Evolutionary conservation across 108 stramenopile genomes (phyloP).

Genomic region (Pseudonitzschia delicatissima): DNA sequence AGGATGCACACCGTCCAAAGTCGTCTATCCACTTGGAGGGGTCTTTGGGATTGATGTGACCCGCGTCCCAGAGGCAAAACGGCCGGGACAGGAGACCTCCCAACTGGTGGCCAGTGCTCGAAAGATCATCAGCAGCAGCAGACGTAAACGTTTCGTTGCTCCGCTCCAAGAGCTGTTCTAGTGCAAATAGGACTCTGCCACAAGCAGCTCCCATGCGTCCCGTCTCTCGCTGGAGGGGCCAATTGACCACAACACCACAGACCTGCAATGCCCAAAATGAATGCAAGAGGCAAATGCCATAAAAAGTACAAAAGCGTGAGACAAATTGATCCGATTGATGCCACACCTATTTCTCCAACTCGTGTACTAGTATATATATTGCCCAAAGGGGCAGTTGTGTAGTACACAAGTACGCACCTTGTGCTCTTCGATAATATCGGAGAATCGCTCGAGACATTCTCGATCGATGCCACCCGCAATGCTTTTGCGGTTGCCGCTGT

Average conservation of each 20-base stretch:
- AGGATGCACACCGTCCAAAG: slow-evolving; percentile 32
- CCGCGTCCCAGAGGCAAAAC: slow-evolving; percentile 33
- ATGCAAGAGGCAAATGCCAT: not conserved
- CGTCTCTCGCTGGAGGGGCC: slow-evolving; percentile 44
- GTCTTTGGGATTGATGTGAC: slow-evolving; percentile 20
- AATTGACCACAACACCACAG: slow-evolving; percentile 44
- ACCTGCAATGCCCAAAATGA: too few species aligned
- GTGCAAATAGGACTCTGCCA: slow-evolving; percentile 33
- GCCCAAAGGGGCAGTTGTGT: too few species aligned
- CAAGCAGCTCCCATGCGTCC: slow-evolving; percentile 39
- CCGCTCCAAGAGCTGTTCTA: slow-evolving; percentile 31
- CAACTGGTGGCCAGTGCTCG: not conserved
- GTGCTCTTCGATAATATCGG: slow-evolving; percentile 22
- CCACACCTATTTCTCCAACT: too few species aligned
- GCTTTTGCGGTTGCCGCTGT: not conserved
- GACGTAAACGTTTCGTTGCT: not conserved
- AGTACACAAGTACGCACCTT: slow-evolving; percentile 11
- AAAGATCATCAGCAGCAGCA: not conserved
- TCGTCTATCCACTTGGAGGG: slow-evolving; percentile 17
- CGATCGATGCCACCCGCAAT: slow-evolving; percentile 11
- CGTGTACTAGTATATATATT: too few species aligned
- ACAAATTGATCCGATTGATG: too few species aligned
- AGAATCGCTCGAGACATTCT: slow-evolving; percentile 17
- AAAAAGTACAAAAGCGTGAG: not conserved
- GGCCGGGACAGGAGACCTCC: slow-evolving; percentile 14